Evolutionary conservation across 768 basidiomycete species (phyloP).

Genomic region (Lentinula raphanica): DNA sequence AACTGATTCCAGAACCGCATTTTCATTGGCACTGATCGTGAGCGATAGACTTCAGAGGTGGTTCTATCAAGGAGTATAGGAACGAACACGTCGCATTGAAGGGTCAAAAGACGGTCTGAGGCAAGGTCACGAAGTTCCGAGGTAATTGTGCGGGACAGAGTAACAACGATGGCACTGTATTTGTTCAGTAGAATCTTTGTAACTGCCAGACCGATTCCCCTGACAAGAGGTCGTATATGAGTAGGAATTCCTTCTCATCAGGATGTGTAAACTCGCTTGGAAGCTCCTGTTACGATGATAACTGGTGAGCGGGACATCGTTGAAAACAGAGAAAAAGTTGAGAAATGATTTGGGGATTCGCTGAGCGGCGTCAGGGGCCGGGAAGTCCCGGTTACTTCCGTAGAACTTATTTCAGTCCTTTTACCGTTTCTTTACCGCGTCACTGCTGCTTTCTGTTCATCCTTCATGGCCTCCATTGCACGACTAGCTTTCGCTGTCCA

Average conservation of each 20-base stretch:
- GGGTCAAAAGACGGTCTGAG: conserved; percentile 41
- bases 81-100: conserved; percentile 77
- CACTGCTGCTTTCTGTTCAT: conserved; percentile 13
- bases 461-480: conserved; percentile 29
- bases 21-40: conserved; percentile 50
- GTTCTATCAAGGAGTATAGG: conserved; percentile 5
- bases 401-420: not conserved
- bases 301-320: conserved; percentile 35
- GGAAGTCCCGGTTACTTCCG: not conserved
- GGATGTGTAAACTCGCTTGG: conserved; percentile 43
- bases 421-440: not conserved
- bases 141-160: conserved; percentile 66
- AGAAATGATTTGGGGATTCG: not conserved
- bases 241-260: not conserved
- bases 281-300: conserved; percentile 82
- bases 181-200: conserved; percentile 58
- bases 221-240: conserved; percentile 15
- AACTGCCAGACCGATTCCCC: conserved; percentile 76
- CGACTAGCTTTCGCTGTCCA: conserved; percentile 51
- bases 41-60: conserved; percentile 3
- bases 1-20: conserved; percentile 53
- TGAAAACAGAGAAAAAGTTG: not conserved
- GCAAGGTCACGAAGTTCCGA: conserved; percentile 56
- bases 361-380: not conserved
- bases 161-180: conserved; percentile 65